Base-by-base conservation (phyloP, 2,329 filamentous ascomycete genomes). In the Hymenoscyphus occultus region DNA sequence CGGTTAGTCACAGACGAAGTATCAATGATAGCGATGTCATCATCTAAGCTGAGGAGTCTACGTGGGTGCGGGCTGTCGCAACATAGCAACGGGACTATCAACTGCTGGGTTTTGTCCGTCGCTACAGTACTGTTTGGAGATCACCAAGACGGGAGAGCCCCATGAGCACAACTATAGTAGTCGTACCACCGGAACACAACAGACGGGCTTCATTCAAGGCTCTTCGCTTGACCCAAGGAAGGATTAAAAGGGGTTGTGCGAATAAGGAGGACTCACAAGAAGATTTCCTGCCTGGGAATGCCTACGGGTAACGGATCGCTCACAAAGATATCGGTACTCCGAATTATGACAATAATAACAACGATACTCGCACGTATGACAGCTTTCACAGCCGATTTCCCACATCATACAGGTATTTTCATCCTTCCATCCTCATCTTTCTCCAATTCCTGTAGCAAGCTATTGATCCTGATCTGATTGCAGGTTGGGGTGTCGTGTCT, bases 401-500 rank as follows among this genome's bases (percentile, higher is more conserved):
- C 45, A 48, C 45, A 48, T 48, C 7, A 9, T 22, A 48, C 35
- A 6, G 35, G 56, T 32, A 58, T 13, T 61, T 16, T 16, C 59
- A 51, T 32, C 45, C 35, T 28, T 32, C 28, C 13, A 61, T 16
- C 59, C 12, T 7, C 42, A 61, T 9, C 19, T n/a, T 19, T 61
- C 28, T 35, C 3, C 40, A n/a, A 51, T 61, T 61, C 28, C 45
- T 39, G 14, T 28, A 31, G 39, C 39, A 39, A n/a, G 42, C 39
- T n/a, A 40, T 56, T 39, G 32, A 56, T 40, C 45, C 45, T 48
- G 45, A 22, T 48, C 19, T 48, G 45, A 48, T 48, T 19, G 19
- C 45, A 48, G 45, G 19, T 22, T 48, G n/a, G 19, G 48, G 16
- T 56, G 60, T 62, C 60, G 60, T 48, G 60, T 39, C 60, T 48